These are phyloP conservation scores for Chrysanthemum lavandulifolium DNA, from an alignment of 129 eudicot genomes.

Conservation along the genomic window DNA sequence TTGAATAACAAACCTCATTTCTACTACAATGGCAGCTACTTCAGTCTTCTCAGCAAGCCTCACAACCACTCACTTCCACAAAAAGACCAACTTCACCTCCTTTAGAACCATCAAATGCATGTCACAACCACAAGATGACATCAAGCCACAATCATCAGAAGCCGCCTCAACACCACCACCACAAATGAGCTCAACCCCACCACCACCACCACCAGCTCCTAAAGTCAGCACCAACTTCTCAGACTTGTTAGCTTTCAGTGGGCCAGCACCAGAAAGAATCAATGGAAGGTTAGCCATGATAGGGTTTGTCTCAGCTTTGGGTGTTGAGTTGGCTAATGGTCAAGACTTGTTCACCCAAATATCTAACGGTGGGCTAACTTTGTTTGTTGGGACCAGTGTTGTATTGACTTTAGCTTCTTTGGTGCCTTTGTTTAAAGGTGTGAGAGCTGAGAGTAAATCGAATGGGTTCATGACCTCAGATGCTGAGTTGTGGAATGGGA, in stretches of 20 bases:
- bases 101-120: constrained; percentile 22
- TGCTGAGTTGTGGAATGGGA: too few species aligned
- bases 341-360: constrained; percentile 52
- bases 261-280: constrained; percentile 74
- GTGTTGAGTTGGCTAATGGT: constrained; percentile 53
- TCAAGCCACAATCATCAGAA: constrained; percentile 1
- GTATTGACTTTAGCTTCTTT: constrained; percentile 58
- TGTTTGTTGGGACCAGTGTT: constrained; percentile 55
- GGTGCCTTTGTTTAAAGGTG: constrained; percentile 65
- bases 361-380: constrained; percentile 54
- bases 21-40: constrained; percentile 32
- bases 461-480: too few species aligned
- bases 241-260: constrained; percentile 59
- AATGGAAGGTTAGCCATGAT: constrained; percentile 48
- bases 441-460: constrained; percentile 51
- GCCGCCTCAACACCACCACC: constrained; percentile 8
- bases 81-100: neutral
- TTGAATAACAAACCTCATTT: neutral
- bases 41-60: constrained; percentile 33
- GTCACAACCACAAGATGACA: constrained; percentile 26
- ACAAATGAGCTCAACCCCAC: neutral
- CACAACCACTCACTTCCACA: neutral
- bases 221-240: constrained; percentile 31
- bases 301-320: constrained; percentile 67
- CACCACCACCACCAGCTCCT: constrained; percentile 16